A percentile compares a stretch with the other conserved stretches of the same genome.
Evolutionary conservation across 1,284 basidiomycete species (phyloP).

Genomic region (Pascua guehoae): DNA sequence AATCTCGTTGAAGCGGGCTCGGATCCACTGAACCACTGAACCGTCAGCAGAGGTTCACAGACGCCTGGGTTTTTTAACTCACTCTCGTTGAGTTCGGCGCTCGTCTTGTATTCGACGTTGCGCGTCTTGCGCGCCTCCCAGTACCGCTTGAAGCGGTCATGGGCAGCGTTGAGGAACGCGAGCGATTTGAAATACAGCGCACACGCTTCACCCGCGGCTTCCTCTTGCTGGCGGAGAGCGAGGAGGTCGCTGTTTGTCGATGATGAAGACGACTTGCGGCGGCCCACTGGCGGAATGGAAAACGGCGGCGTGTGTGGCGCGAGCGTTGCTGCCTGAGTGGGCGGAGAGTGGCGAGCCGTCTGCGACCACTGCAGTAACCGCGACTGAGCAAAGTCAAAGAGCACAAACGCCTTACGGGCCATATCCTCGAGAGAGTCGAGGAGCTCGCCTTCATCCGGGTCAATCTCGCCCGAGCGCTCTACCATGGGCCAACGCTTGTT

Average conservation of each 20-base stretch:
- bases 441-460: slow-evolving; percentile 76
- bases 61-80: slow-evolving; percentile 19
- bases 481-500: slow-evolving; percentile 32
- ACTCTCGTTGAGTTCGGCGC: slow-evolving; percentile 56
- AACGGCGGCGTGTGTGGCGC: slow-evolving; percentile 26
- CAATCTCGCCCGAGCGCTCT: slow-evolving; percentile 44
- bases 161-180: slow-evolving; percentile 87
- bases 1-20: slow-evolving; percentile 57
- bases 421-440: slow-evolving; percentile 74
- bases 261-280: slow-evolving; percentile 29
- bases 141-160: slow-evolving; percentile 57
- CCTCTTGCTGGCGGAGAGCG: slow-evolving; percentile 64
- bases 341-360: slow-evolving; percentile 2
- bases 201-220: slow-evolving; percentile 71
- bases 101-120: slow-evolving; percentile 37
- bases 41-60: slow-evolving; percentile 1
- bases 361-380: slow-evolving; percentile 65
- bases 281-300: slow-evolving; percentile 8
- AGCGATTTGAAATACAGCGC: slow-evolving; percentile 91
- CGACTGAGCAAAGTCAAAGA: slow-evolving; percentile 88
- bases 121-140: slow-evolving; percentile 46
- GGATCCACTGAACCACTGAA: slow-evolving; percentile 57
- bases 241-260: slow-evolving; percentile 52
- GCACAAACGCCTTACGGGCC: slow-evolving; percentile 90
- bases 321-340: slow-evolving; percentile 6